phyloP scores from a whole-genome alignment of 345 rosid genomes.

The Zanthoxylum bungeanum region DNA sequence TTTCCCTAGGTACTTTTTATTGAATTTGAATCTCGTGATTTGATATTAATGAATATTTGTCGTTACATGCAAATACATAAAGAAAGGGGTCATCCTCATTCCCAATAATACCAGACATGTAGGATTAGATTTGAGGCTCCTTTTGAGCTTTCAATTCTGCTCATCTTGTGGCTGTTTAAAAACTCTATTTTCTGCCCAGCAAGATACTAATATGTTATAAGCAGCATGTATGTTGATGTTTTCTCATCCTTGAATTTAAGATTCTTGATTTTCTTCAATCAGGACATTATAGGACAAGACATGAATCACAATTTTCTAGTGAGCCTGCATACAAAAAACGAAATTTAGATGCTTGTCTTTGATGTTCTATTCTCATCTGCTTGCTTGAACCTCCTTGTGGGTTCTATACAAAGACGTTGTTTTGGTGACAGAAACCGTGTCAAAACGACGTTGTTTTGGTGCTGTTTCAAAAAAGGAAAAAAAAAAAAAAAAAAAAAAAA shows the following conservation, averaged over 20 bases:
- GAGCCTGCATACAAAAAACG: too few species aligned
- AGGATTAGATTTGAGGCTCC: slow-evolving; percentile 23
- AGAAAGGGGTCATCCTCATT: slow-evolving; percentile 34
- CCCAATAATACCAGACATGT: slow-evolving; percentile 42
- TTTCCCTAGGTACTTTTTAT: slow-evolving; percentile 17
- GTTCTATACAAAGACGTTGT: too few species aligned
- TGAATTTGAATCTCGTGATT: slow-evolving; percentile 22
- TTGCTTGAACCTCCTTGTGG: too few species aligned
- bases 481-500: too few species aligned
- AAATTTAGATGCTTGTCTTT: too few species aligned
- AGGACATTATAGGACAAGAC: neutral
- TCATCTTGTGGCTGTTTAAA: slow-evolving; percentile 16
- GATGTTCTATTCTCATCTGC: too few species aligned
- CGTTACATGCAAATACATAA: slow-evolving; percentile 29
- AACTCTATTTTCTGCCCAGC: slow-evolving; percentile 11
- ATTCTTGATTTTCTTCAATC: neutral
- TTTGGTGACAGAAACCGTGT: too few species aligned
- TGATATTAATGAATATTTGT: slow-evolving; percentile 29
- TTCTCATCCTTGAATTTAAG: slow-evolving; percentile 19
- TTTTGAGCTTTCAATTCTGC: slow-evolving; percentile 9
- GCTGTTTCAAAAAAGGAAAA: too few species aligned
- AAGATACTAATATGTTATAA: slow-evolving; percentile 24
- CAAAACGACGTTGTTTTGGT: too few species aligned
- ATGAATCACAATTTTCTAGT: too few species aligned
- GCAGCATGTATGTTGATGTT: slow-evolving; percentile 24